Evolutionary conservation across 441 rosid species (phyloP).

Genomic region (Erysimum cheiri): DNA sequence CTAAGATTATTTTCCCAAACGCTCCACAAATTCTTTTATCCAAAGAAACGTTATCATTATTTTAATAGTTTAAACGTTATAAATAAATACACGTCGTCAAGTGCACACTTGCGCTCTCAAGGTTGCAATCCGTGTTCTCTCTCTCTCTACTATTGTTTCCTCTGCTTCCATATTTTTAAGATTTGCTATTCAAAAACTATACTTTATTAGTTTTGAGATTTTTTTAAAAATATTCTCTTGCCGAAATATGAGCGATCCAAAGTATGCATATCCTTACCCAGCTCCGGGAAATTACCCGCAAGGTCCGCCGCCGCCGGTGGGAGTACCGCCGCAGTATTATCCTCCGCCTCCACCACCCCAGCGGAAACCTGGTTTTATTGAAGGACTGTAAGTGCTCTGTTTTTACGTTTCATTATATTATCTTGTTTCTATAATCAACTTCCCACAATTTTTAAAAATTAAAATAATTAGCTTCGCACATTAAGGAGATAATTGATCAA

Average conservation of each 20-base stretch:
- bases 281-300: conserved; percentile 61
- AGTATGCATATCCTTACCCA: conserved; percentile 63
- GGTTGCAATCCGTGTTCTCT: conserved; percentile 2
- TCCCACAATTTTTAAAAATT: no score
- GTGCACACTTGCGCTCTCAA: neutral
- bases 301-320: conserved; percentile 59
- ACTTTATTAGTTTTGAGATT: neutral
- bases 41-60: neutral
- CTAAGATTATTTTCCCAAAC: conserved; percentile 29
- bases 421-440: conserved; percentile 10
- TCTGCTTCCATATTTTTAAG: conserved; percentile 10
- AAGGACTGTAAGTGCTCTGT: conserved; percentile 61
- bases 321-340: conserved; percentile 67
- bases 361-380: conserved; percentile 55
- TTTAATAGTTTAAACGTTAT: neutral
- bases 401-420: neutral
- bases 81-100: conserved; percentile 38
- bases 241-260: conserved; percentile 55
- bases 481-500: neutral
- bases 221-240: neutral
- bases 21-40: conserved; percentile 10
- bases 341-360: conserved; percentile 50
- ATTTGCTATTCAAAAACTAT: neutral
- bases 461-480: neutral
- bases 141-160: conserved; percentile 12